Evolutionary conservation across 2,329 filamentous ascomycete genomes (phyloP).

Genomic region (Albophoma yamanashiensis): DNA sequence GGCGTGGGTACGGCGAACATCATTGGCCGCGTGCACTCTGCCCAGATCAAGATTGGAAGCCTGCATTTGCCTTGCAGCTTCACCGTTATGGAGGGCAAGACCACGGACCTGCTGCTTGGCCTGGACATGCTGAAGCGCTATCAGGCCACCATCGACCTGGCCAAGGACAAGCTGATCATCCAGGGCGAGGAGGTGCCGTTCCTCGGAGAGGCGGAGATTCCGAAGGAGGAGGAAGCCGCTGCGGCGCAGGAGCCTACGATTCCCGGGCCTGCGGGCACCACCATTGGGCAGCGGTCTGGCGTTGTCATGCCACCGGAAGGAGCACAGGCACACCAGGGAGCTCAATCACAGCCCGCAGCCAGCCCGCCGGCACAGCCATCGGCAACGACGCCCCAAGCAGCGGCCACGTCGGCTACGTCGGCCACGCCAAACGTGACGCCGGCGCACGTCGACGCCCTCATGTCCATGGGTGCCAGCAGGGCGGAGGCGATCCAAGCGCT

Average conservation of each 20-base stretch:
- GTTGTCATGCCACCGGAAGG: slow-evolving; percentile 41
- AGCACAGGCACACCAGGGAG: slow-evolving; percentile 9
- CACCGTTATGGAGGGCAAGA: slow-evolving; percentile 98
- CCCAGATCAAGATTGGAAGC: slow-evolving; percentile 85
- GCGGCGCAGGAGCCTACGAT: slow-evolving; percentile 73
- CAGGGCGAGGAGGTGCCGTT: slow-evolving; percentile 83
- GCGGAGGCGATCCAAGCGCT: slow-evolving; percentile 71
- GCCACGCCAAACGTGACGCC: slow-evolving; percentile 34
- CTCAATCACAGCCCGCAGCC: slow-evolving; percentile 5
- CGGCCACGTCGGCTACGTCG: slow-evolving; percentile 15
- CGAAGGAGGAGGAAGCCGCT: slow-evolving; percentile 69
- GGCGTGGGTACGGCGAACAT: slow-evolving; percentile 94
- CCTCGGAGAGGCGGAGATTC: slow-evolving; percentile 85
- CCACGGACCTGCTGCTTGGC: slow-evolving; percentile 84
- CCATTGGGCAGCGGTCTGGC: slow-evolving; percentile 75
- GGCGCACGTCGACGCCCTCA: slow-evolving; percentile 64
- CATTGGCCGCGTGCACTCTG: slow-evolving; percentile 87
- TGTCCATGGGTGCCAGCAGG: slow-evolving; percentile 66
- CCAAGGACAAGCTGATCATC: slow-evolving; percentile 76
- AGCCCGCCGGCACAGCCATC: slow-evolving; percentile 11
- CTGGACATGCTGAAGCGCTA: slow-evolving; percentile 96
- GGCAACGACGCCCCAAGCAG: slow-evolving; percentile 14
- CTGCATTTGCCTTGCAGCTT: slow-evolving; percentile 89
- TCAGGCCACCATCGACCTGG: slow-evolving; percentile 83
- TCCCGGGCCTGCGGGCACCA: slow-evolving; percentile 76